Base-by-base conservation (phyloP, 306 rosid genomes). In the Vigna reflexopilosa region DNA sequence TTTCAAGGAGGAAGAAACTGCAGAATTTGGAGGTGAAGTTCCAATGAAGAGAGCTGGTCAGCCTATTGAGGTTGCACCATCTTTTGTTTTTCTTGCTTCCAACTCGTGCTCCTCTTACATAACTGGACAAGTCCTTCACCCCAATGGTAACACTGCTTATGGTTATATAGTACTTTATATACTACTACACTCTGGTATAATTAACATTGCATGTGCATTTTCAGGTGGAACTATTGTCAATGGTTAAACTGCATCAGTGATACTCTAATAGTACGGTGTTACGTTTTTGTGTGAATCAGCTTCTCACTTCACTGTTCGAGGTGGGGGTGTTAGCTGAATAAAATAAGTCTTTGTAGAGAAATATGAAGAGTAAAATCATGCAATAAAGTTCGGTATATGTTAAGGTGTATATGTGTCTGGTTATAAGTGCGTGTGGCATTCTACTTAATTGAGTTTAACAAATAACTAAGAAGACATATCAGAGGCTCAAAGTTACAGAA, bases 41-140 rank as follows among this genome's bases (percentile, higher is more conserved):
- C 94, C 91, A 1, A 91, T 94, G 97, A 84, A 86, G 32, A 87
- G 97, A 70, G 94, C 94, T 67, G 93, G 98, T 9, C 96, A 93
- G 22, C 98, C 96, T 1, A 67, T 83, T 64, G 97, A 94, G 83
- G 93, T 94, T 62, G 98, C 96, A 30, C 96, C 97, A 0, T 85
- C 90, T 4, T 85, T 38, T 70, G 86, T 85, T n/a, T 94, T 94
- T 76, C 94, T 94, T 55, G 97, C 96, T 2, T 85, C 84, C 89
- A 87, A 91, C 58, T 85, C 81, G 3, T 88, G 86, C 65, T 90
- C 96, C 62, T 91, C 94, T 57, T 90, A 89, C 81, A 83, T 88
- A 1, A 85, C 90, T 8, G 97, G 98, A 78, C 97, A 94, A 87
- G 90, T 91, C 44, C 87, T 94, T 20, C 97, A 91, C 79, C 97